A percentile compares a stretch with the other conserved stretches of the same genome.
Conservation (phyloP, 345 rosid genomes). For the Brassica cretica region DNA sequence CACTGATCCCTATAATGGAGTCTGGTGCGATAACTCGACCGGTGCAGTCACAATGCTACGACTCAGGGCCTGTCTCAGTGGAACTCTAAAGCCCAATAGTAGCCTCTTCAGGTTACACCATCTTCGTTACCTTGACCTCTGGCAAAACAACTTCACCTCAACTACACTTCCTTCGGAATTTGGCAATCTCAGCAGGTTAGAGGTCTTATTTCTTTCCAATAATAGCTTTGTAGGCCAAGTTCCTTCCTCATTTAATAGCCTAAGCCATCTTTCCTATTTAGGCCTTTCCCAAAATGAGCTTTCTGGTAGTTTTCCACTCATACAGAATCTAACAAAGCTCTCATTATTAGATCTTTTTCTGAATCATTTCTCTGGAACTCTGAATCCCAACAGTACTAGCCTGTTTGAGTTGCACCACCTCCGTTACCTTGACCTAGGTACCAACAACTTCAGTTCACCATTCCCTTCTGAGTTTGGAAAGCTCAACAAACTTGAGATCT, state of each 20-base stretch:
- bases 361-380: no score
- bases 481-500: not conserved
- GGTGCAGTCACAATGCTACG: not conserved
- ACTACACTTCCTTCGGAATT: no score
- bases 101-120: not conserved
- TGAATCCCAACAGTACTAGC: not conserved
- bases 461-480: constrained; percentile 11
- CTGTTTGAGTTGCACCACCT: constrained; percentile 10
- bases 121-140: constrained; percentile 1
- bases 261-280: no score
- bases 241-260: no score
- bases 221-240: no score
- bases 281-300: no score
- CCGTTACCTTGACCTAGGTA: not conserved
- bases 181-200: no score
- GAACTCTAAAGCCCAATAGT: not conserved
- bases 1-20: not conserved
- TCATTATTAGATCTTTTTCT: no score
- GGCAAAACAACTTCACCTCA: constrained; percentile 9
- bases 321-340: no score
- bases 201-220: no score
- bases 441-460: not conserved
- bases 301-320: no score
- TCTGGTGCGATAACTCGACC: constrained; percentile 28
- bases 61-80: not conserved